Conservation (phyloP, 2,329 filamentous ascomycete genomes). For the Sclerotinia sclerotiorum region DNA sequence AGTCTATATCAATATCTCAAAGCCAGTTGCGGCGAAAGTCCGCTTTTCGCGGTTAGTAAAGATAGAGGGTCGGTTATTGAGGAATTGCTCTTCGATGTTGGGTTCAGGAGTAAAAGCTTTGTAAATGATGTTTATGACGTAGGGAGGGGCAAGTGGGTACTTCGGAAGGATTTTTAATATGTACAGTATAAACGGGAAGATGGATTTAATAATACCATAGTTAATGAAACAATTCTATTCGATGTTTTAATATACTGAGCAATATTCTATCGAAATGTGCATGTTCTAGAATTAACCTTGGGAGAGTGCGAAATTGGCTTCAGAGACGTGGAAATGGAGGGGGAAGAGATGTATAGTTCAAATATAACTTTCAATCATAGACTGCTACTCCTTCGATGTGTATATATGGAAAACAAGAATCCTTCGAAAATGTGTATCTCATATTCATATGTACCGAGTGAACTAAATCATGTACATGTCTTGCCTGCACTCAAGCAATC, state of each 20-base stretch:
- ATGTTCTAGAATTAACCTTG: no score
- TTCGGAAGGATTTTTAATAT: neutral
- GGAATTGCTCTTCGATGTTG: neutral
- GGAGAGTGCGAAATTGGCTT: neutral
- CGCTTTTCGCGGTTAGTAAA: neutral
- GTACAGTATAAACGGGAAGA: neutral
- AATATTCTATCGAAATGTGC: neutral
- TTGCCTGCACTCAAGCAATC: neutral
- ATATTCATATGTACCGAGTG: conserved; percentile 3
- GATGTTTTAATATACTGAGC: neutral
- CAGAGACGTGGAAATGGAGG: neutral
- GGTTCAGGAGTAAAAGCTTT: neutral
- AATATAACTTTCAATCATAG: neutral
- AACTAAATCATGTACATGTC: conserved; percentile 1
- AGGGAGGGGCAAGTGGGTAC: neutral
- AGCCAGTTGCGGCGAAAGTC: no score
- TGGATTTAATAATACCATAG: conserved; percentile 1
- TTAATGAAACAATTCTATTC: conserved; percentile 1
- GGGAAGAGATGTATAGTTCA: neutral
- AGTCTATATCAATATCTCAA: neutral
- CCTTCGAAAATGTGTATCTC: neutral
- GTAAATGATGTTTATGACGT: conserved; percentile 12
- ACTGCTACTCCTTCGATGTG: neutral
- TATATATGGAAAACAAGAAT: neutral
- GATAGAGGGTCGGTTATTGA: neutral